A percentile compares a stretch with the other conserved stretches of the same genome.
Evolutionary conservation across 2,329 filamentous ascomycete species (phyloP).

Genomic region (Pseudocercospora pini-densiflorae): DNA sequence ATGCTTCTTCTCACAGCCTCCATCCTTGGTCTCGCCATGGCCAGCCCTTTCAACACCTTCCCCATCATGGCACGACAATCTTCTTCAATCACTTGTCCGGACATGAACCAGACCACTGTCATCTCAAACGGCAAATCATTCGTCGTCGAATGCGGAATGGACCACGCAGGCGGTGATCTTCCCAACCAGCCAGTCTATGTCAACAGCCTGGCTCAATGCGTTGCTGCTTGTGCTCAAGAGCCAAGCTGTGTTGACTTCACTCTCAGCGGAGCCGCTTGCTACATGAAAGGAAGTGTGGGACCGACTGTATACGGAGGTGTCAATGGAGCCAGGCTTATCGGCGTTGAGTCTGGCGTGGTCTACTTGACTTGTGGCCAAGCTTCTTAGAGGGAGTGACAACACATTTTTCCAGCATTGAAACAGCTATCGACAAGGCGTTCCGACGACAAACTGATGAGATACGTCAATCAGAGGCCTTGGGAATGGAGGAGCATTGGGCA

Average conservation of each 20-base stretch:
- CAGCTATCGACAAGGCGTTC: not conserved
- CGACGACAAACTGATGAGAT: no score
- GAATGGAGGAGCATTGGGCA: not conserved
- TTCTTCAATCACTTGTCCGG: slow-evolving; percentile 7
- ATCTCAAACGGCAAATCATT: slow-evolving; percentile 26
- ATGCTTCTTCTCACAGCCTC: slow-evolving; percentile 9
- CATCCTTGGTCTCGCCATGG: slow-evolving; percentile 8
- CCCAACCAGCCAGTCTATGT: slow-evolving; percentile 22
- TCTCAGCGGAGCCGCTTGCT: slow-evolving; percentile 36
- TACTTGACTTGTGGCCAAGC: slow-evolving; percentile 14
- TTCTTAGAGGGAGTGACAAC: no score
- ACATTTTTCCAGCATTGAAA: not conserved
- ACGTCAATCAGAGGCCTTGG: not conserved
- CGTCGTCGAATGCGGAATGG: slow-evolving; percentile 34
- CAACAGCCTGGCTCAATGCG: slow-evolving; percentile 31
- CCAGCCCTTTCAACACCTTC: slow-evolving; percentile 3
- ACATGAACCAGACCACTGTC: slow-evolving; percentile 13
- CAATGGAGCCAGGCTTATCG: slow-evolving; percentile 34
- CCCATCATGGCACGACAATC: not conserved
- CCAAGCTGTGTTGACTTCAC: slow-evolving; percentile 38
- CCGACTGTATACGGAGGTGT: slow-evolving; percentile 24
- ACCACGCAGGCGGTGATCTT: slow-evolving; percentile 37
- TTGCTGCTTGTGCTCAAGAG: slow-evolving; percentile 33
- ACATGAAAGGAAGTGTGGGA: slow-evolving; percentile 37
- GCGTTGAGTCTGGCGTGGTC: slow-evolving; percentile 4